Conservation (phyloP, 306 rosid genomes). For the Glycyrrhiza uralensis region DNA sequence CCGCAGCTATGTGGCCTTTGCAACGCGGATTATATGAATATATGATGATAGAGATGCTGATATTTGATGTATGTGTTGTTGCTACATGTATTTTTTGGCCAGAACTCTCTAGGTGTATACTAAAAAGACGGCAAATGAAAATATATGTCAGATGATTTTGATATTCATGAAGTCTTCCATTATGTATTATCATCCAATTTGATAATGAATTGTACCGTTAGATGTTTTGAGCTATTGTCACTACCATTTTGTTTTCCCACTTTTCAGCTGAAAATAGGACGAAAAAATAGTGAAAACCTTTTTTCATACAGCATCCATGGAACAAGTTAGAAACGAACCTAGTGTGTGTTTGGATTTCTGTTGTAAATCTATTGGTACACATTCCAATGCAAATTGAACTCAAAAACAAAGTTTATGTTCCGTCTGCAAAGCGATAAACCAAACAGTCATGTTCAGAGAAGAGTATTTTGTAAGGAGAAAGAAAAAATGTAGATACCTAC, state of each 20-base stretch:
- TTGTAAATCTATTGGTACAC: too few relatives aligned
- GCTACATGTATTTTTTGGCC: slow-evolving; percentile 1
- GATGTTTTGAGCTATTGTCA: not conserved
- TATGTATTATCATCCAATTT: not conserved
- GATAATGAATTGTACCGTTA: slow-evolving; percentile 13
- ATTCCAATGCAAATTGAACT: too few relatives aligned
- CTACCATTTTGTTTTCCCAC: not conserved
- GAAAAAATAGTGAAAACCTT: too few relatives aligned
- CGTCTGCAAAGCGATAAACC: too few relatives aligned
- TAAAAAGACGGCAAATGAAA: not conserved
- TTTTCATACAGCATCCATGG: too few relatives aligned
- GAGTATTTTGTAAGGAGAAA: not conserved
- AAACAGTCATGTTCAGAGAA: too few relatives aligned
- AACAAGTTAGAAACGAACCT: not conserved
- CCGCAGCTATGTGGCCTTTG: slow-evolving; percentile 39
- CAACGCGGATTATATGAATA: slow-evolving; percentile 41
- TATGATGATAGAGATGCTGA: slow-evolving; percentile 44
- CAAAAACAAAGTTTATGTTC: too few relatives aligned
- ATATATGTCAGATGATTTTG: slow-evolving; percentile 14
- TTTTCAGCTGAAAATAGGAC: not conserved
- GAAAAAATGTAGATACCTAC: not conserved
- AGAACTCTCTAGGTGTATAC: slow-evolving; percentile 24
- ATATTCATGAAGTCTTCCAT: not conserved
- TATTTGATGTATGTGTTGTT: slow-evolving; percentile 21
- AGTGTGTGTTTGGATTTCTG: too few relatives aligned